Evolutionary conservation across 129 eudicot species (phyloP).

Genomic region (Chrysanthemum lavandulifolium): DNA sequence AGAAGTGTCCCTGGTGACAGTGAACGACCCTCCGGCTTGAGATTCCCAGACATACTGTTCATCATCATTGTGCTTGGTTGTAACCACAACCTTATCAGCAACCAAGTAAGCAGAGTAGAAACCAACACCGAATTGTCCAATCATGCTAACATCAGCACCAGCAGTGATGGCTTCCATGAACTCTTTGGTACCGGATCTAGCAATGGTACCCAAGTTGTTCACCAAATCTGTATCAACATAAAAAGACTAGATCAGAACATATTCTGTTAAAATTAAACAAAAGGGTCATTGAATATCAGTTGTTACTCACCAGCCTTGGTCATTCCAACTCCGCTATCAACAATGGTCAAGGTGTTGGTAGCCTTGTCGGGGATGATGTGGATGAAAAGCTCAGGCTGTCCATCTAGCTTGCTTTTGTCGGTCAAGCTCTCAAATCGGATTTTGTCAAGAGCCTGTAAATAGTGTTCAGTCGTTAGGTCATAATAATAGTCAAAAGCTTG

Average conservation of each 20-base stretch:
- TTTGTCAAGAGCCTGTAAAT: constrained; percentile 69
- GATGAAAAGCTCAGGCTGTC: constrained; percentile 86
- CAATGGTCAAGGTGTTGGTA: constrained; percentile 62
- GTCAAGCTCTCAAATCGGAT: constrained; percentile 91
- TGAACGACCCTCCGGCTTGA: constrained; percentile 88
- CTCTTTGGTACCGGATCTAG: constrained; percentile 84
- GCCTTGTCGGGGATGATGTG: constrained; percentile 90
- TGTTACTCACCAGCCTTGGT: constrained; percentile 78
- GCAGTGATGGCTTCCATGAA: constrained; percentile 94
- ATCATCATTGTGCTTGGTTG: constrained; percentile 84
- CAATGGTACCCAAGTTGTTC: constrained; percentile 89
- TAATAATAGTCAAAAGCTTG: too few species aligned
- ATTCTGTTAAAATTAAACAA: background rate
- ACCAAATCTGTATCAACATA: constrained; percentile 59
- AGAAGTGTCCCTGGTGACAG: constrained; percentile 71
- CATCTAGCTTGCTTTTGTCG: constrained; percentile 94
- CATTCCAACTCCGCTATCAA: constrained; percentile 96
- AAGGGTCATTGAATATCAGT: background rate
- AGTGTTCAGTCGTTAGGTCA: background rate
- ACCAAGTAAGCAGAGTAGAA: constrained; percentile 89
- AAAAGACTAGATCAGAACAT: background rate
- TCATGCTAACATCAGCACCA: constrained; percentile 96
- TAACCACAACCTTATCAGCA: constrained; percentile 80
- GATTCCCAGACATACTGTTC: constrained; percentile 91
- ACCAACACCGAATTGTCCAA: constrained; percentile 94